Evolutionary conservation across 345 rosid species (phyloP).

Genomic region (Lepidium sativum): DNA sequence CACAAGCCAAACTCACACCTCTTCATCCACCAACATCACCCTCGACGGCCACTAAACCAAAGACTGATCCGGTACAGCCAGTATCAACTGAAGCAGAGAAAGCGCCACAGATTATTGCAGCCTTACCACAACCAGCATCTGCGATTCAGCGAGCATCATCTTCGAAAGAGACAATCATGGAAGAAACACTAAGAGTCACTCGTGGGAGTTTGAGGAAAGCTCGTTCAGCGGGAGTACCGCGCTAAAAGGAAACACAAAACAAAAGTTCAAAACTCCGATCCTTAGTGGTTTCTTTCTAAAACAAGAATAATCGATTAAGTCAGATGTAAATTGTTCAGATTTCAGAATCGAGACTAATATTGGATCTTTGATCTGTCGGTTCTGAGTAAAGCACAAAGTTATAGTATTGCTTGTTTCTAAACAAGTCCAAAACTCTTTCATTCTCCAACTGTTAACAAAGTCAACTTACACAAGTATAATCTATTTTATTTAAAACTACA

Average conservation of each 20-base stretch:
- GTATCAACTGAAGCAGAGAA: conserved; percentile 35
- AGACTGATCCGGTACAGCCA: conserved; percentile 15
- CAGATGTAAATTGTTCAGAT: conserved; percentile 2
- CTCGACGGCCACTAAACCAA: conserved; percentile 12
- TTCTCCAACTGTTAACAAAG: neutral
- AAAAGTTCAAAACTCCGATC: neutral
- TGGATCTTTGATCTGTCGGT: neutral
- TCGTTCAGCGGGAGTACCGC: conserved; percentile 31
- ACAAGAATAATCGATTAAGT: conserved; percentile 2
- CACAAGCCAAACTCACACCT: conserved; percentile 17
- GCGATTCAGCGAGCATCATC: conserved; percentile 30
- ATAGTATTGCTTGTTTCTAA: too few species aligned
- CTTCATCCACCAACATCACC: conserved; percentile 18
- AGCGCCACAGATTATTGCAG: conserved; percentile 37
- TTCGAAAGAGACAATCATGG: conserved; percentile 47
- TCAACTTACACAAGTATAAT: neutral
- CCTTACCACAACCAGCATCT: conserved; percentile 25
- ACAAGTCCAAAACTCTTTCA: too few species aligned
- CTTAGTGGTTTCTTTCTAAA: neutral
- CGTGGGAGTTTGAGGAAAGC: conserved; percentile 46
- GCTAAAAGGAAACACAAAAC: neutral
- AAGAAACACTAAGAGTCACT: conserved; percentile 38
- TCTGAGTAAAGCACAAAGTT: neutral
- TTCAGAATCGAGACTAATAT: neutral
- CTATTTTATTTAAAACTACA: too few species aligned